A percentile compares a stretch with the other conserved stretches of the same genome.
phyloP scores from a whole-genome alignment of 2,329 filamentous ascomycete species.

The Aspergillus oerlinghausenensis region DNA sequence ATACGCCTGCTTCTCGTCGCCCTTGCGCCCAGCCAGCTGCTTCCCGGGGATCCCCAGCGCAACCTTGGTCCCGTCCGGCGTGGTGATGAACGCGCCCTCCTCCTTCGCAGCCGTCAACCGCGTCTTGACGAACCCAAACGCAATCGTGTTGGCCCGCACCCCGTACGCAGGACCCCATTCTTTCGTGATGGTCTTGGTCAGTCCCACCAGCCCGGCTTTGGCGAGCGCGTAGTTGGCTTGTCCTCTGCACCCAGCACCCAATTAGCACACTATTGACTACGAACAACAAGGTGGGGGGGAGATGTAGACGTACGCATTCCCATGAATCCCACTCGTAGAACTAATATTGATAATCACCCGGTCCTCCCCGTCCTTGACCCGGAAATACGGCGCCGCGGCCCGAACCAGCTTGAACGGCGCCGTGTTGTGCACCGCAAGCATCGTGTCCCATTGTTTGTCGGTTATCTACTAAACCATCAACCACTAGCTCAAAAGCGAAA shows the following conservation, averaged over 20 bases:
- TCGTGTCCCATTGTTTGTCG: constrained; percentile 88
- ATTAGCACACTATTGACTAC: no score
- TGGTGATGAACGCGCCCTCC: constrained; percentile 71
- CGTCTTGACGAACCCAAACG: constrained; percentile 78
- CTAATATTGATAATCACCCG: constrained; percentile 80
- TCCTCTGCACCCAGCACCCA: constrained; percentile 41
- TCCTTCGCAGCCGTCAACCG: constrained; percentile 81
- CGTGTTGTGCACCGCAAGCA: constrained; percentile 76
- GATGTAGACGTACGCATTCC: constrained; percentile 57
- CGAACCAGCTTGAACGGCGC: constrained; percentile 81
- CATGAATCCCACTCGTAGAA: constrained; percentile 74
- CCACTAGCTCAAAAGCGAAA: neutral
- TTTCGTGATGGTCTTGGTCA: constrained; percentile 87
- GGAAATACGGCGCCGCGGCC: constrained; percentile 78
- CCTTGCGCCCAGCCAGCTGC: constrained; percentile 39
- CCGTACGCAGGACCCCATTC: constrained; percentile 84
- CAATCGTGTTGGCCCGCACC: constrained; percentile 76
- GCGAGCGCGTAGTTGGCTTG: constrained; percentile 84
- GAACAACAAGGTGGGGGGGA: no score
- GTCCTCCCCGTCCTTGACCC: constrained; percentile 75
- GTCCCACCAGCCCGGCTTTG: constrained; percentile 76
- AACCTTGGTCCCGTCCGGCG: constrained; percentile 70
- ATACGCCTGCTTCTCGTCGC: constrained; percentile 41
- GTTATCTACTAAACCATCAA: constrained; percentile 53
- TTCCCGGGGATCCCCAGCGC: constrained; percentile 67